These are phyloP conservation scores for Acer yangbiense DNA, from an alignment of 345 rosid genomes.

Conservation along the genomic window DNA sequence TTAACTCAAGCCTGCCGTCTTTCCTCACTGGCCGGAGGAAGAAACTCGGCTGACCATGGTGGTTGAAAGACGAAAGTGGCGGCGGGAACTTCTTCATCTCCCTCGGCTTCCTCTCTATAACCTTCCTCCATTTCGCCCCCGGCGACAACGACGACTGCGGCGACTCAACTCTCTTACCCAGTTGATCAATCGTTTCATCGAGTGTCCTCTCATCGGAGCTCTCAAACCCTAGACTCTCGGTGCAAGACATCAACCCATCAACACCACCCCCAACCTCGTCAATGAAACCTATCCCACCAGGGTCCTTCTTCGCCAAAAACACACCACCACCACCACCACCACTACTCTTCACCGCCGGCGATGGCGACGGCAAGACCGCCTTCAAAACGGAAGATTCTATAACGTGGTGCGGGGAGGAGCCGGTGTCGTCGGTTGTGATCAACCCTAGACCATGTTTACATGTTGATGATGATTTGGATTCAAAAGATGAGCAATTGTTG, in stretches of 20 bases:
- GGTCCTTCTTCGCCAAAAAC: slow-evolving; percentile 35
- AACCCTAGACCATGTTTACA: slow-evolving; percentile 35
- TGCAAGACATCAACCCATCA: slow-evolving; percentile 69
- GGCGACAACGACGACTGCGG: not conserved
- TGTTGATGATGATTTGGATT: not conserved
- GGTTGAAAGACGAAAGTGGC: slow-evolving; percentile 61
- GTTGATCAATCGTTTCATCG: slow-evolving; percentile 27
- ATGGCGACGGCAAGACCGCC: not conserved
- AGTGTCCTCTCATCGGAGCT: slow-evolving; percentile 60
- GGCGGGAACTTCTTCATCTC: slow-evolving; percentile 60
- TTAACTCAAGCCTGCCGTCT: slow-evolving; percentile 72
- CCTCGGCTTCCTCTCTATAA: slow-evolving; percentile 21
- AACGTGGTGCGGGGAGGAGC: slow-evolving; percentile 30
- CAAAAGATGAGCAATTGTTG: not conserved
- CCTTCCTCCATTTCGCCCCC: slow-evolving; percentile 31
- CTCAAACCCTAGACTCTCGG: slow-evolving; percentile 90
- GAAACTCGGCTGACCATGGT: slow-evolving; percentile 58
- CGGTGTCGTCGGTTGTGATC: slow-evolving; percentile 20
- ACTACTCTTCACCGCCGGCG: not conserved
- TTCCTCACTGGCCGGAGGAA: slow-evolving; percentile 62
- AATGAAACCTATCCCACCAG: slow-evolving; percentile 37
- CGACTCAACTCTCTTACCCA: not conserved
- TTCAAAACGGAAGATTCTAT: slow-evolving; percentile 35
- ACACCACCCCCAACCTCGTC: slow-evolving; percentile 52
- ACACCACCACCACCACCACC: not conserved